Conservation (phyloP, 495 filamentous ascomycete species). For the Peziza echinospora region DNA sequence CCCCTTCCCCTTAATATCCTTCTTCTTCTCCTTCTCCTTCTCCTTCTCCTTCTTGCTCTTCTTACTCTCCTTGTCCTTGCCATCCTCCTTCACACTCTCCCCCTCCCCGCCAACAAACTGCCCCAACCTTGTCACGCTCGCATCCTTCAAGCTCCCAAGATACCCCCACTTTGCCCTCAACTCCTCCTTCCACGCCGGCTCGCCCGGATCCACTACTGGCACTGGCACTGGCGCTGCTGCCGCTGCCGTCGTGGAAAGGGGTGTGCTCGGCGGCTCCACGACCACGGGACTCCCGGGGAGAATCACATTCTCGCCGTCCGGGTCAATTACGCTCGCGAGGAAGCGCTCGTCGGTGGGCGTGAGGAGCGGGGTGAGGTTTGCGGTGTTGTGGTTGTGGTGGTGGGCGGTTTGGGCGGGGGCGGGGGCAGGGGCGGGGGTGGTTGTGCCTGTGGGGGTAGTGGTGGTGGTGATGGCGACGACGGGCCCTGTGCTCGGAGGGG, state of each 20-base stretch:
- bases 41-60: slow-evolving; percentile 13
- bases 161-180: not conserved
- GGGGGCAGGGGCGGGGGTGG: too few relatives aligned
- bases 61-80: not conserved
- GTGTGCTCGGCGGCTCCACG: not conserved
- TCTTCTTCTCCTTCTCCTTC: slow-evolving; percentile 10
- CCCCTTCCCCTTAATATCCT: slow-evolving; percentile 1
- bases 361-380: not conserved
- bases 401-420: not conserved
- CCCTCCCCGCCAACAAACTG: not conserved
- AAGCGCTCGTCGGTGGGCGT: not conserved
- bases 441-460: too few relatives aligned
- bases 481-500: too few relatives aligned
- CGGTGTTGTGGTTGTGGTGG: too few relatives aligned
- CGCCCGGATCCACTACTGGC: not conserved
- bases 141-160: not conserved
- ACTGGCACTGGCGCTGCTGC: not conserved
- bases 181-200: not conserved
- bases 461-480: not conserved
- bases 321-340: not conserved
- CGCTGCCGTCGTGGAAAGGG: not conserved
- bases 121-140: not conserved
- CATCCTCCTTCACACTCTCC: not conserved
- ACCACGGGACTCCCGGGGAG: not conserved
- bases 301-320: not conserved